These are phyloP conservation scores for Beta macrorhiza DNA, from an alignment of 179 eudicot genomes.

Conservation along the genomic window DNA sequence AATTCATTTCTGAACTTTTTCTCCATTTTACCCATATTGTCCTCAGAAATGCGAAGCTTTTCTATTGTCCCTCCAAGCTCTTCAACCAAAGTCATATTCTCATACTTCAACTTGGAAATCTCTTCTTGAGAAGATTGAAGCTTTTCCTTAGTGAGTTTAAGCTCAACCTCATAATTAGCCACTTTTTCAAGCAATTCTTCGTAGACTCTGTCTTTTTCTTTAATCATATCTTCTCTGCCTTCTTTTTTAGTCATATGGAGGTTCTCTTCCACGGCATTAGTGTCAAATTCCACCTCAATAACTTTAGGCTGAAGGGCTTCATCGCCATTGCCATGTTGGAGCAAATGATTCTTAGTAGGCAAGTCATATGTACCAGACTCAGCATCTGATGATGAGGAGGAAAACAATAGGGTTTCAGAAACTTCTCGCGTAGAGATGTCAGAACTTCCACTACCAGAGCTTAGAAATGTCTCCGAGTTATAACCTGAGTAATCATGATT, in stretches of 20 bases:
- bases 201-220: constrained; percentile 29
- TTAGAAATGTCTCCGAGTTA: constrained; percentile 18
- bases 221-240: not conserved
- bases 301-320: constrained; percentile 24
- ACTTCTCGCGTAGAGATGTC: constrained; percentile 28
- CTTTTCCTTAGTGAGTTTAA: constrained; percentile 45
- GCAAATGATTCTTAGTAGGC: constrained; percentile 20
- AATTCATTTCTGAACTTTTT: constrained; percentile 19
- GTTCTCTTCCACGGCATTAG: constrained; percentile 21
- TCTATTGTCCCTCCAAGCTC: constrained; percentile 37
- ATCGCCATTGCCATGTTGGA: constrained; percentile 14
- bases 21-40: constrained; percentile 25
- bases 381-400: constrained; percentile 38
- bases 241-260: constrained; percentile 2
- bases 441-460: constrained; percentile 27
- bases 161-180: constrained; percentile 48
- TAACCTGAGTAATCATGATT: constrained; percentile 3
- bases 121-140: constrained; percentile 54
- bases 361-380: constrained; percentile 31
- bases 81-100: constrained; percentile 39
- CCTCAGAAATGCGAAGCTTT: constrained; percentile 31
- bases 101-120: constrained; percentile 49
- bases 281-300: constrained; percentile 22
- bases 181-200: constrained; percentile 40
- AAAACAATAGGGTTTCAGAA: constrained; percentile 29